These are phyloP conservation scores for Fagus crenata DNA, from an alignment of 306 rosid genomes.

Conservation along the genomic window DNA sequence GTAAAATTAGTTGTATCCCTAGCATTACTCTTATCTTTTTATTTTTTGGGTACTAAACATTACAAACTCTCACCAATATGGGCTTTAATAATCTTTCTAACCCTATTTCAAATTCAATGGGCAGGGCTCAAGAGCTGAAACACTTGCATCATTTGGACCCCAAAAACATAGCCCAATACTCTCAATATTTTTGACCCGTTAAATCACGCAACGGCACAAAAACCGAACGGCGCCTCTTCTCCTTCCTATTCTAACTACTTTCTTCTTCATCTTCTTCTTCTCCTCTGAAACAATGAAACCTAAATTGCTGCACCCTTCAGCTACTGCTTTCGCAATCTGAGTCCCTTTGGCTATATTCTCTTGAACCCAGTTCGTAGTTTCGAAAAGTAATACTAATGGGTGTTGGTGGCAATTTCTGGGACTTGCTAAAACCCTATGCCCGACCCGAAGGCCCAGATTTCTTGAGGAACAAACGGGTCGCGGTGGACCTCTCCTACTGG, in stretches of 20 bases:
- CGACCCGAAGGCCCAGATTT: conserved; percentile 77
- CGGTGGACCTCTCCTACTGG: conserved; percentile 91
- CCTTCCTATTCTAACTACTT: not conserved
- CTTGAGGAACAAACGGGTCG: conserved; percentile 92
- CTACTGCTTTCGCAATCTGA: not conserved
- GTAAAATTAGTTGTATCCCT: too few species aligned
- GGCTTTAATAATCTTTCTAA: too few species aligned
- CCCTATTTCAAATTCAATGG: too few species aligned
- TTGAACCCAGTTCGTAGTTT: conserved; percentile 22
- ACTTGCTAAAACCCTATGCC: conserved; percentile 71
- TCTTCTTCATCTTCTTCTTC: conserved; percentile 2
- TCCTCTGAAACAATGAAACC: conserved; percentile 27
- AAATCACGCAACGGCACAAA: conserved; percentile 23
- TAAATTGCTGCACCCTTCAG: not conserved
- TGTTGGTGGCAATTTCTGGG: conserved; percentile 86
- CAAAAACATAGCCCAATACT: not conserved
- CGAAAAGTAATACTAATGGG: conserved; percentile 49
- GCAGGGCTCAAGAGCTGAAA: not conserved
- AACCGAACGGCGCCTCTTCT: not conserved
- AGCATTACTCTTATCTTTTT: too few species aligned
- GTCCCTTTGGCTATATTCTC: conserved; percentile 19
- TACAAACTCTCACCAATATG: too few species aligned
- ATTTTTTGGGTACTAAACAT: too few species aligned
- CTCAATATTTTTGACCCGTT: not conserved
- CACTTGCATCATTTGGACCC: not conserved